Base-by-base conservation (phyloP, 257 asterid genomes). In the Solanum bukasovii region DNA sequence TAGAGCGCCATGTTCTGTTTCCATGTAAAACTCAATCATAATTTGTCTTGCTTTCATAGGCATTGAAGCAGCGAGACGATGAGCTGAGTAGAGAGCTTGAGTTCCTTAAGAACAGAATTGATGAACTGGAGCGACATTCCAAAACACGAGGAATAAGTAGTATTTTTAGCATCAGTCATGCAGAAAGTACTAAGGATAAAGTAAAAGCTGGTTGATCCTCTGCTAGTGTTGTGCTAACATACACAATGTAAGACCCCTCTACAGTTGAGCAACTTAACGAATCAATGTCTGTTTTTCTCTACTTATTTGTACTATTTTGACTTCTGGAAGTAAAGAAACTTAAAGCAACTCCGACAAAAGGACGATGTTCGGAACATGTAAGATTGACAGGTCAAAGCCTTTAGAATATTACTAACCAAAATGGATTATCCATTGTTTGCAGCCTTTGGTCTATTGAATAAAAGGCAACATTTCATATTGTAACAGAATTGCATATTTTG, bases 61-160 rank as follows among this genome's bases (percentile, higher is more conserved):
- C 65, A 49, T 33, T 95, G 93, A 93, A 85, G 88, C 92, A 90
- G 89, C 91, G 92, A 37, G 96, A 95, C 87, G 96, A 94, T 35
- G 94, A 94, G 83, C 84, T 94, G 86, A 90, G 89, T 11, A 89
- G 67, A 88, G 98, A 94, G 88, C 83, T 94, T 29, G 96, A 94
- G 88, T 86, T 90, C 87, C 97, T 96, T 8, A 92, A 92, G 91
- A 89, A 83, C 38, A 89, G 89, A 90, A 74, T 93, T 27, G 87
- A 82, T 86, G 92, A 90, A 87, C 87, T 96, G 68, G 98, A 96
- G 94, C 89, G 86, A 52, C 87, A 86, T 73, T 85, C 91, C 44
- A 90, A 93, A 84, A 90, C 90, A 59, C 94, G 90, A 61, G 94
- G 94, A 33, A 89, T 90, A 40, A 88, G 90, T 10, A 93, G 95